A percentile compares a stretch with the other conserved stretches of the same genome.
Evolutionary conservation across 768 basidiomycete species (phyloP).

Genomic region (Rhodocollybia butyracea): DNA sequence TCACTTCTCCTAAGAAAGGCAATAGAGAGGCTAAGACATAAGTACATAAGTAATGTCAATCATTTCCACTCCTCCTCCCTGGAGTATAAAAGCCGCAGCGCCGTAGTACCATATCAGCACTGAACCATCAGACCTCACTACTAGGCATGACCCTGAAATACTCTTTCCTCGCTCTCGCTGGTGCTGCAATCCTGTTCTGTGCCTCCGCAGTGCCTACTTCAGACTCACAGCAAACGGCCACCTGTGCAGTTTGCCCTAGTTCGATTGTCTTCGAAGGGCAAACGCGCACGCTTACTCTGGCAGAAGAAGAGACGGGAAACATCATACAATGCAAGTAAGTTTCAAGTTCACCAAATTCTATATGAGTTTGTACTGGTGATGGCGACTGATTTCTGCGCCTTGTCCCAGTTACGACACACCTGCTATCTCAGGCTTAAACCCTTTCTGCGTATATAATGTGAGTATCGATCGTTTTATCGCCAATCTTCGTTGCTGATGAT

Average conservation of each 20-base stretch:
- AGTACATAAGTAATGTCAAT: too few relatives aligned
- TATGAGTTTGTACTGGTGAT: background rate
- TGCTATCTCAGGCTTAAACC: constrained; percentile 7
- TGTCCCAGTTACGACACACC: constrained; percentile 10
- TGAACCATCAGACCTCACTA: too few relatives aligned
- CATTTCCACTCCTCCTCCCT: too few relatives aligned
- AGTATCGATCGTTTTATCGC: background rate
- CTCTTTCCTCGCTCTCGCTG: too few relatives aligned
- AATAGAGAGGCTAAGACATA: too few relatives aligned
- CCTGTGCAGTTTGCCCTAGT: constrained; percentile 11
- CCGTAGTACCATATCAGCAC: too few relatives aligned
- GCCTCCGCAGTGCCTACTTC: too few relatives aligned
- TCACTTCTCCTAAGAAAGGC: too few relatives aligned
- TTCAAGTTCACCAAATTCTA: background rate
- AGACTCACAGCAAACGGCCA: too few relatives aligned
- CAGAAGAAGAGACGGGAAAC: constrained; percentile 7
- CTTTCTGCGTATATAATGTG: constrained; percentile 11
- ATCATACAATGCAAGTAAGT: constrained; percentile 13
- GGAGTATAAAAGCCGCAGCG: too few relatives aligned
- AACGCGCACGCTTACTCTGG: constrained; percentile 13
- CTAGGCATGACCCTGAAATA: too few relatives aligned
- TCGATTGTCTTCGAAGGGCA: constrained; percentile 13
- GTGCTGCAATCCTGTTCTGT: too few relatives aligned
- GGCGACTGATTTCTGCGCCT: background rate
- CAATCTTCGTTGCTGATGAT: background rate